Evolutionary conservation across 1,139 yeast species (phyloP), one percentile per base, ranked within the genome.

Genomic region (Candida tropicalis): DNA sequence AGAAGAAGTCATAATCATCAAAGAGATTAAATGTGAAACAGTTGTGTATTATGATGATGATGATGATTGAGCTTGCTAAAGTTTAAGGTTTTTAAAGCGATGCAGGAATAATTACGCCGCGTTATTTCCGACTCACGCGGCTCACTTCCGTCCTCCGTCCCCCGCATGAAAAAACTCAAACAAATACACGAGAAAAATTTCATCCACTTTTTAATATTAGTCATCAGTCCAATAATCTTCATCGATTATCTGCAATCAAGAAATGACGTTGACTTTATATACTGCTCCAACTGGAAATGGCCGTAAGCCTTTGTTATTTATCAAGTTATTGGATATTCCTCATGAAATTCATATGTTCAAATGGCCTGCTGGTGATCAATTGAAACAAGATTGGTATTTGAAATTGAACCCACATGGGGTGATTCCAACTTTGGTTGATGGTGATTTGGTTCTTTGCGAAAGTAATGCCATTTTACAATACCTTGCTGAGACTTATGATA

Each of bases 1-100:
- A 71, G 88, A 62, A 65, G 81, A 39, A 51, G 63, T 8, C 68
- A 65, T 33, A 24, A 29, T 13, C 39, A 27, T 20, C 33, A 27
- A 27, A 10, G 24, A 25, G 31, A 12, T n/a, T 33, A 33, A 13
- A 8, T n/a, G n/a, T n/a, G n/a, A n/a, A n/a, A n/a, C n/a, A n/a
- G n/a, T n/a, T n/a, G n/a, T n/a, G n/a, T n/a, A n/a, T n/a, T n/a
- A n/a, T n/a, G n/a, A n/a, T n/a, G n/a, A n/a, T n/a, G n/a, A n/a
- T n/a, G n/a, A n/a, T n/a, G n/a, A n/a, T n/a, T n/a, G n/a, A n/a
- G n/a, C n/a, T n/a, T n/a, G n/a, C n/a, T n/a, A n/a, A n/a, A n/a
- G n/a, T n/a, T n/a, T n/a, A n/a, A n/a, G n/a, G n/a, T n/a, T n/a
- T n/a, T n/a, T n/a, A n/a, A n/a, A n/a, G n/a, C n/a, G n/a, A n/a